phyloP scores from a whole-genome alignment of 2,329 filamentous ascomycete species.

The Amphichorda felina region DNA sequence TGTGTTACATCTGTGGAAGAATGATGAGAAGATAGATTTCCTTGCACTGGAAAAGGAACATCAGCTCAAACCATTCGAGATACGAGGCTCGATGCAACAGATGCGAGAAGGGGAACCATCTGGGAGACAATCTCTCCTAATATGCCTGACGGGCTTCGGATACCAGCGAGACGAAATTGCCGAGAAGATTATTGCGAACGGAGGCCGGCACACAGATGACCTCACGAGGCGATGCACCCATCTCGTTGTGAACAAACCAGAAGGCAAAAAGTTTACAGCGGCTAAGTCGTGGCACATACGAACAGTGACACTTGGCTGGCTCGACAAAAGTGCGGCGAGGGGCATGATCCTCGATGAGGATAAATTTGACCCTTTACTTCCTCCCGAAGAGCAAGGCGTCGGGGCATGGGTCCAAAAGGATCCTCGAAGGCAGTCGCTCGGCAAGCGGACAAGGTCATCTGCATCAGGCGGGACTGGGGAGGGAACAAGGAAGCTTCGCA shows the following conservation, averaged over 20 bases:
- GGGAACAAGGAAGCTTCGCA: constrained; percentile 70
- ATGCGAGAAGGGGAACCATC: constrained; percentile 9
- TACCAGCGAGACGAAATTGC: constrained; percentile 60
- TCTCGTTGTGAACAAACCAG: constrained; percentile 65
- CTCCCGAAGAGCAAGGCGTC: constrained; percentile 57
- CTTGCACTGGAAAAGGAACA: constrained; percentile 54
- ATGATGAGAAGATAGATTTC: constrained; percentile 68
- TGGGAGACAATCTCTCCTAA: constrained; percentile 24
- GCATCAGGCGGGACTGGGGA: constrained; percentile 33
- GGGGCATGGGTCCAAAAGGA: constrained; percentile 58
- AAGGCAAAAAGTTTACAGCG: constrained; percentile 82
- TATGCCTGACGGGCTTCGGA: constrained; percentile 47
- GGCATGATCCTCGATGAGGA: constrained; percentile 85
- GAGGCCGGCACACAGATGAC: constrained; percentile 78
- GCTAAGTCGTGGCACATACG: constrained; percentile 74
- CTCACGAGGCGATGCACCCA: constrained; percentile 80
- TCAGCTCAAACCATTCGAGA: constrained; percentile 51
- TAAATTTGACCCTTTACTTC: constrained; percentile 68
- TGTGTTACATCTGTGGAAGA: constrained; percentile 68
- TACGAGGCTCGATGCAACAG: constrained; percentile 24
- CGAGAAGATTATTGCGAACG: constrained; percentile 53
- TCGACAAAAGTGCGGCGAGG: constrained; percentile 68
- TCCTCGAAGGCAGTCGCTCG: constrained; percentile 31
- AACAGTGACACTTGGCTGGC: constrained; percentile 75
- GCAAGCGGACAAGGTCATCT: constrained; percentile 47